Percentiles rank a stretch among this genome's conserved stretches.
Evolutionary conservation across 2,329 filamentous ascomycete species (phyloP).

Genomic region (Septoria linicola): DNA sequence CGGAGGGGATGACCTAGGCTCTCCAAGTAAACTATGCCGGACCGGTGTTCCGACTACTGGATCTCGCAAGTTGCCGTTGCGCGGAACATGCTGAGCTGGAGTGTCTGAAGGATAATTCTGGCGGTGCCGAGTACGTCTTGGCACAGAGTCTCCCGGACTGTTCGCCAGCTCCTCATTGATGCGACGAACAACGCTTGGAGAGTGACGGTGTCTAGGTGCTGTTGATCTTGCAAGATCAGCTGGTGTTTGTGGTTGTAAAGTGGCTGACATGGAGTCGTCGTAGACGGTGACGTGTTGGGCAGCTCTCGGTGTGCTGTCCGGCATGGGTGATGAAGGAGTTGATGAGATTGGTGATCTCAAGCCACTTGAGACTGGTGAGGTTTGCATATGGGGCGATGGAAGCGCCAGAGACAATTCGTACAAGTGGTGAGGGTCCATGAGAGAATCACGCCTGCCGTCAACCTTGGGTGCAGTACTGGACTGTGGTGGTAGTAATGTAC

Average conservation of each 20-base stretch:
- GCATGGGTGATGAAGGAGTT: neutral
- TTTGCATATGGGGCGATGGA: slow-evolving; percentile 19
- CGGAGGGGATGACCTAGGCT: too few relatives aligned
- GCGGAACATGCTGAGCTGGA: neutral
- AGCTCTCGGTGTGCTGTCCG: slow-evolving; percentile 9
- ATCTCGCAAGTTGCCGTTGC: neutral
- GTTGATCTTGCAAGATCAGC: slow-evolving; percentile 31
- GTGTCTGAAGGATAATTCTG: slow-evolving; percentile 18
- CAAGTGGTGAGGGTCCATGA: slow-evolving; percentile 1
- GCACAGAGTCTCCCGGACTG: slow-evolving; percentile 1
- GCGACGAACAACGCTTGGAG: slow-evolving; percentile 4
- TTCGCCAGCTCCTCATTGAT: neutral
- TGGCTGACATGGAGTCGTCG: slow-evolving; percentile 32
- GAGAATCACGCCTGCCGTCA: slow-evolving; percentile 5
- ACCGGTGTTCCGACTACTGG: too few relatives aligned
- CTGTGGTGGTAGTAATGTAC: neutral
- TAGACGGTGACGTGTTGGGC: slow-evolving; percentile 34
- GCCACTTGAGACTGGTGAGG: slow-evolving; percentile 2
- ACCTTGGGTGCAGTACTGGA: neutral
- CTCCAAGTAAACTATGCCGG: too few relatives aligned
- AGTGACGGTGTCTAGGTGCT: slow-evolving; percentile 22
- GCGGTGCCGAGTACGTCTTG: slow-evolving; percentile 11
- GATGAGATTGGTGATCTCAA: slow-evolving; percentile 2
- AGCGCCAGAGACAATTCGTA: slow-evolving; percentile 25
- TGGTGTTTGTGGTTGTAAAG: slow-evolving; percentile 38